Percentiles rank a stretch among this genome's conserved stretches.
These are phyloP conservation scores for Smallanthus sonchifolius DNA, from an alignment of 129 eudicot genomes.

Conservation along the genomic window DNA sequence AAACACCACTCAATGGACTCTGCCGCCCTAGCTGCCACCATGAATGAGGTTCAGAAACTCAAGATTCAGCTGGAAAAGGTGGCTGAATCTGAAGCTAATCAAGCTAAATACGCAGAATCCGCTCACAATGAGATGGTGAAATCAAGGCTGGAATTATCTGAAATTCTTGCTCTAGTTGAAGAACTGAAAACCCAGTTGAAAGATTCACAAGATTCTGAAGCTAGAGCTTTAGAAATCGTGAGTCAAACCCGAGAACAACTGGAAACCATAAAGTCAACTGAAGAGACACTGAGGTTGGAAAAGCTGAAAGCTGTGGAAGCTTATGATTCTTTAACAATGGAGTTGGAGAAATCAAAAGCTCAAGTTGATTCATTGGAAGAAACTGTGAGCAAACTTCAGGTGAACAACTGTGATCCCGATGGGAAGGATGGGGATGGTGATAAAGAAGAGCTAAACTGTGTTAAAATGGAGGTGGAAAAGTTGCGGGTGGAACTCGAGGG, in stretches of 20 bases:
- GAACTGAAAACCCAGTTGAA: slow-evolving; percentile 51
- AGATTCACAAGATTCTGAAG: slow-evolving; percentile 71
- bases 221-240: slow-evolving; percentile 41
- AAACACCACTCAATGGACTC: slow-evolving; percentile 89
- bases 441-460: slow-evolving; percentile 36
- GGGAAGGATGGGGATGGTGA: slow-evolving; percentile 12
- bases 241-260: slow-evolving; percentile 47
- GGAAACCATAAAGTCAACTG: slow-evolving; percentile 45
- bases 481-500: slow-evolving; percentile 61
- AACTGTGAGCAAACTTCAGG: slow-evolving; percentile 44
- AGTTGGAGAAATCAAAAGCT: slow-evolving; percentile 58
- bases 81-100: slow-evolving; percentile 68
- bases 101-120: slow-evolving; percentile 59
- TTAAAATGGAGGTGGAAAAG: slow-evolving; percentile 48
- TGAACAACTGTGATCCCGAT: neutral
- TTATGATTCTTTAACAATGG: slow-evolving; percentile 44
- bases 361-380: slow-evolving; percentile 51
- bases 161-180: slow-evolving; percentile 56
- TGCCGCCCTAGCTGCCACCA: slow-evolving; percentile 66
- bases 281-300: slow-evolving; percentile 47
- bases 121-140: slow-evolving; percentile 60
- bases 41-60: slow-evolving; percentile 74
- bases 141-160: slow-evolving; percentile 55
- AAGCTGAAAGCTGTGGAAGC: slow-evolving; percentile 52
- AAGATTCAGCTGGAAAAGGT: slow-evolving; percentile 57